A percentile compares a stretch with the other conserved stretches of the same genome.
Conservation (phyloP, 2,329 filamentous ascomycete species). For the Diaporthe ampelina region DNA sequence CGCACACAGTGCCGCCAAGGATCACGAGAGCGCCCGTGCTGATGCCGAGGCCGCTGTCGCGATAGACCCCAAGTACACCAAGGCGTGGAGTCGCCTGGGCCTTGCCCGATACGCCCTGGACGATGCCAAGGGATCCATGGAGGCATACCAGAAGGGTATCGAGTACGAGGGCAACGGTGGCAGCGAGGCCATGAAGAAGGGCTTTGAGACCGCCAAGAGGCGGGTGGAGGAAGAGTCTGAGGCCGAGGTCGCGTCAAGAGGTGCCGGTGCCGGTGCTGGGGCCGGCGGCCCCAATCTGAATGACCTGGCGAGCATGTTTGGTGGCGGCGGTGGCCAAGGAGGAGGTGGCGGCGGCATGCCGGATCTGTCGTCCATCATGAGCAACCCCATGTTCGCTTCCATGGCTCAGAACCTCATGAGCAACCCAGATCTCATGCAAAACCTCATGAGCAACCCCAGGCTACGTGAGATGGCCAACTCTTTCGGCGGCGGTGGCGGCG, state of each 20-base stretch:
- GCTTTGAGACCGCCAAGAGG: slow-evolving; percentile 92
- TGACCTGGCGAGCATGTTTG: slow-evolving; percentile 80
- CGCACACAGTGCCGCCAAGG: slow-evolving; percentile 85
- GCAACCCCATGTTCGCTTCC: slow-evolving; percentile 96
- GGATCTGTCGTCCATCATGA: slow-evolving; percentile 89
- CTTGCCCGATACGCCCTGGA: slow-evolving; percentile 93
- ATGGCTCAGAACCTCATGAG: slow-evolving; percentile 99
- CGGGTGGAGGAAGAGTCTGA: slow-evolving; percentile 81
- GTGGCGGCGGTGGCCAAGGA: slow-evolving; percentile 66
- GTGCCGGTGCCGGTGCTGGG: slow-evolving; percentile 55
- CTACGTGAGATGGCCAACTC: slow-evolving; percentile 88
- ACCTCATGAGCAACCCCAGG: slow-evolving; percentile 94
- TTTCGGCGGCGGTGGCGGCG: slow-evolving; percentile 58
- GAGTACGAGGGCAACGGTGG: slow-evolving; percentile 94
- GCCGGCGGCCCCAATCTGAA: slow-evolving; percentile 75
- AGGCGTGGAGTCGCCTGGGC: slow-evolving; percentile 95
- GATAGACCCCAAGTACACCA: slow-evolving; percentile 93
- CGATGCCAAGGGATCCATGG: slow-evolving; percentile 91
- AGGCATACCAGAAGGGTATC: slow-evolving; percentile 94
- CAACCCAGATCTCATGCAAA: slow-evolving; percentile 92
- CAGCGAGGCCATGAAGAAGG: slow-evolving; percentile 97
- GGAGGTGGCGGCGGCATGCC: slow-evolving; percentile 79
- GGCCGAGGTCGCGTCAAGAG: slow-evolving; percentile 58
- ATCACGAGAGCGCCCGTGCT: slow-evolving; percentile 85
- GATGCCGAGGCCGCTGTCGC: slow-evolving; percentile 93